Evolutionary conservation across 441 rosid genomes (phyloP).

Genomic region (Capsella rubella): DNA sequence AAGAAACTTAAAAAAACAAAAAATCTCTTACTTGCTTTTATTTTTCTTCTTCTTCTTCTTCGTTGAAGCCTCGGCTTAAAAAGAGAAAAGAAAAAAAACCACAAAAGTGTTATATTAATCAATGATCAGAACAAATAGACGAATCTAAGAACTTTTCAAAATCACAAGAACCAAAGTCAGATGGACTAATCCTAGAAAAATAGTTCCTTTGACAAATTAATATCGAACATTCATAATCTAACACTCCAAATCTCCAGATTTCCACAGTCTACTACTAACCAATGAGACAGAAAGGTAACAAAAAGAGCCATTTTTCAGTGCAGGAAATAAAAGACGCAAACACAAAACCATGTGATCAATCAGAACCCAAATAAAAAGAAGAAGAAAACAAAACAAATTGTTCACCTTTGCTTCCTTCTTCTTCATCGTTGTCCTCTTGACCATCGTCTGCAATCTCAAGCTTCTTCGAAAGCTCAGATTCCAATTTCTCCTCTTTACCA

Average conservation of each 20-base stretch:
- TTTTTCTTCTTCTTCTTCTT: slow-evolving; percentile 96
- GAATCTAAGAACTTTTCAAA: background rate
- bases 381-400: background rate
- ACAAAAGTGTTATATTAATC: background rate
- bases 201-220: slow-evolving; percentile 1
- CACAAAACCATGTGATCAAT: slow-evolving; percentile 19
- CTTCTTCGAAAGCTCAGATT: slow-evolving; percentile 43
- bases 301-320: background rate
- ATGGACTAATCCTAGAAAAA: slow-evolving; percentile 7
- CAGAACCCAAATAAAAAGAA: background rate
- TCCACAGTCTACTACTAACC: background rate
- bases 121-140: slow-evolving; percentile 24
- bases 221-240: background rate
- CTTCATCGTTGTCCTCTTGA: slow-evolving; percentile 43
- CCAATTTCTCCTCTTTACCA: slow-evolving; percentile 34
- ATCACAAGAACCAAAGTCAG: slow-evolving; percentile 27
- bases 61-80: slow-evolving; percentile 66
- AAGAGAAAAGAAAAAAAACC: background rate
- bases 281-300: slow-evolving; percentile 5
- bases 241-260: background rate
- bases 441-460: slow-evolving; percentile 51
- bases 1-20: slow-evolving; percentile 11
- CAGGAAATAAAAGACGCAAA: background rate
- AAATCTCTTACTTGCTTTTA: slow-evolving; percentile 84
- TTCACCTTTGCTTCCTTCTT: slow-evolving; percentile 69